These are phyloP conservation scores for Teratosphaeria epicoccoides DNA, from an alignment of 2,329 filamentous ascomycete genomes.

Conservation along the genomic window DNA sequence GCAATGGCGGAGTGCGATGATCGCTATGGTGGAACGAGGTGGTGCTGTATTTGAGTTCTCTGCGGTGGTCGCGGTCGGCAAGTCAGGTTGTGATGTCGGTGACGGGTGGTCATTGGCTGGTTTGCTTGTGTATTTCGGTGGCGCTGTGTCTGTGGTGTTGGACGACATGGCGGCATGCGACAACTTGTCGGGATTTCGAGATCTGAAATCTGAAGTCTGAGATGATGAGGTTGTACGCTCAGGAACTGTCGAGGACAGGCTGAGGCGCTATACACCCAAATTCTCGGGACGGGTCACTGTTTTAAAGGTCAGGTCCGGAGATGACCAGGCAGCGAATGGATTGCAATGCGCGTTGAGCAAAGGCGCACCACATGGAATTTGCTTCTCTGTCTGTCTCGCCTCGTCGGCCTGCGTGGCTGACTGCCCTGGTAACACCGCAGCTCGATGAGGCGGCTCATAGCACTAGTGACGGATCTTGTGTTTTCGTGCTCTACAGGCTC, in stretches of 20 bases:
- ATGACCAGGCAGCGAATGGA: no score
- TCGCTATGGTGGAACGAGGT: not conserved
- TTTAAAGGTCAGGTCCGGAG: not conserved
- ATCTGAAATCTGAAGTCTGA: not conserved
- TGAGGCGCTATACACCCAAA: no score
- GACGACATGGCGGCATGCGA: not conserved
- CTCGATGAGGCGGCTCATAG: not conserved
- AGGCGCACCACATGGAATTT: no score
- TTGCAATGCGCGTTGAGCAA: no score
- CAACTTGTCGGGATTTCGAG: not conserved
- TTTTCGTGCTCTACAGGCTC: not conserved
- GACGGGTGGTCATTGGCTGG: not conserved
- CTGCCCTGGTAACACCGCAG: not conserved
- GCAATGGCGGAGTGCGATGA: not conserved
- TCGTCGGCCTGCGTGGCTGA: not conserved
- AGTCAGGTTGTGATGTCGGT: not conserved
- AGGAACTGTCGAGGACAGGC: no score
- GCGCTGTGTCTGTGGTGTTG: not conserved
- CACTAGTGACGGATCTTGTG: not conserved
- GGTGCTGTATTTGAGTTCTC: not conserved
- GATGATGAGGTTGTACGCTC: not conserved
- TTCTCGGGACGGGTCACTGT: no score
- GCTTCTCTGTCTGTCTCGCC: not conserved
- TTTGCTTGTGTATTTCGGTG: not conserved
- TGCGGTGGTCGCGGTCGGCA: not conserved